Evolutionary conservation across 176 grass and related monocot genomes (phyloP).

Genomic region (Puccinellia tenuiflora): DNA sequence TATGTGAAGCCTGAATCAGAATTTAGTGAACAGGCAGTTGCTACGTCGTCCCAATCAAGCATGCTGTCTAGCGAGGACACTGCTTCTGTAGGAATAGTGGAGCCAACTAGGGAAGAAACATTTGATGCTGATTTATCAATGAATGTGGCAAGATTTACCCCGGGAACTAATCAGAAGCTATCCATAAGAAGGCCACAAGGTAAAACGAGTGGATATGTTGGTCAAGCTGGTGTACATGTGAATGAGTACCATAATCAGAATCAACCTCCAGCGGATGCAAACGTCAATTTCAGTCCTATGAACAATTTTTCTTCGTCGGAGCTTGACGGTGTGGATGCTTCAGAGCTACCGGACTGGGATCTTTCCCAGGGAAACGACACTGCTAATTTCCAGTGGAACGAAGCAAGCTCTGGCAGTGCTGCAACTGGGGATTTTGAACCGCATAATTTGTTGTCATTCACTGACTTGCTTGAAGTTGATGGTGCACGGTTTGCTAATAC

Average conservation of each 20-base stretch:
- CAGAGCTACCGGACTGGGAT: conserved; percentile 48
- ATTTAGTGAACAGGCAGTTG: conserved; percentile 55
- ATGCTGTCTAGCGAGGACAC: conserved; percentile 38
- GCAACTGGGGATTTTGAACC: conserved; percentile 44
- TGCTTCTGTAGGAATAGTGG: conserved; percentile 39
- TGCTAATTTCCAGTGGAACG: conserved; percentile 33
- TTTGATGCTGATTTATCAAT: conserved; percentile 36
- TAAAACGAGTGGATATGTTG: conserved; percentile 38
- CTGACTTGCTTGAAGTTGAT: conserved; percentile 63
- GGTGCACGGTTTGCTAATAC: conserved; percentile 39
- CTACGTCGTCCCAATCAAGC: conserved; percentile 31
- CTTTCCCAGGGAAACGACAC: conserved; percentile 41
- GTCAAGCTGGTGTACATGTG: conserved; percentile 7
- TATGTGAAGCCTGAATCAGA: conserved; percentile 54
- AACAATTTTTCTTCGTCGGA: conserved; percentile 37
- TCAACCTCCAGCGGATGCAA: conserved; percentile 28
- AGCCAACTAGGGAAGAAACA: conserved; percentile 24
- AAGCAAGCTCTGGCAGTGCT: conserved; percentile 31
- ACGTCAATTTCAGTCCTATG: conserved; percentile 16
- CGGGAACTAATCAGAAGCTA: conserved; percentile 59
- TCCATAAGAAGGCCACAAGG: conserved; percentile 69
- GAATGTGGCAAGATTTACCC: conserved; percentile 23
- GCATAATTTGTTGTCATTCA: conserved; percentile 66
- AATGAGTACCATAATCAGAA: conserved; percentile 30
- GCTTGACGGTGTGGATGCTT: conserved; percentile 37